Conservation (phyloP, 768 basidiomycete species). For the Exidia glandulosa region DNA sequence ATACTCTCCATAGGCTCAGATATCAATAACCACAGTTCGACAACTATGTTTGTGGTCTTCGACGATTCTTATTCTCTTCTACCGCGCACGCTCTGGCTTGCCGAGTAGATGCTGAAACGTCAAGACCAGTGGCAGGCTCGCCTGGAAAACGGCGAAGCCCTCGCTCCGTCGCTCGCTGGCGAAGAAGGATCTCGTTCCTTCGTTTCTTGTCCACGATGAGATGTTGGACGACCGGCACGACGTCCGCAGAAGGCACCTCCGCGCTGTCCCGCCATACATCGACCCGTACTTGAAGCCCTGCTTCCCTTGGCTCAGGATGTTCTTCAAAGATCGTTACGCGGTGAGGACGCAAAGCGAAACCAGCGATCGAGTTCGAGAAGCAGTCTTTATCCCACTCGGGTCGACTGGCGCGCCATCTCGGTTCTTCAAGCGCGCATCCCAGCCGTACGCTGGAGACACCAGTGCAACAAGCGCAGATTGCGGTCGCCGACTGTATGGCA, state of each 20-base stretch:
- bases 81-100: constrained; percentile 74
- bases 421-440: constrained; percentile 75
- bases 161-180: constrained; percentile 62
- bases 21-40: constrained; percentile 88
- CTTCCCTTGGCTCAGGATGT: constrained; percentile 61
- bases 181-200: constrained; percentile 44
- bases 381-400: constrained; percentile 91
- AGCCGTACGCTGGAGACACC: constrained; percentile 88
- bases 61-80: background rate
- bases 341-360: constrained; percentile 42
- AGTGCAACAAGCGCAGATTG: constrained; percentile 90
- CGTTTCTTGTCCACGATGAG: constrained; percentile 79
- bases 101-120: constrained; percentile 74
- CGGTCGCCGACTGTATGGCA: constrained; percentile 90
- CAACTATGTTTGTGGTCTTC: constrained; percentile 56
- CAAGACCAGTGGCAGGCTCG: constrained; percentile 83
- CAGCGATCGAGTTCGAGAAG: constrained; percentile 85
- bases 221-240: constrained; percentile 81
- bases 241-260: constrained; percentile 78
- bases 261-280: constrained; percentile 69
- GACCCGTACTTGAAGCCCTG: constrained; percentile 69
- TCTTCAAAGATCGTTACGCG: constrained; percentile 71
- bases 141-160: constrained; percentile 56
- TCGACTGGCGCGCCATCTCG: constrained; percentile 79
- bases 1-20: constrained; percentile 48